A percentile compares a stretch with the other conserved stretches of the same genome.
Conservation (phyloP, 2,329 filamentous ascomycete genomes). For the Calonectria hawksworthii region DNA sequence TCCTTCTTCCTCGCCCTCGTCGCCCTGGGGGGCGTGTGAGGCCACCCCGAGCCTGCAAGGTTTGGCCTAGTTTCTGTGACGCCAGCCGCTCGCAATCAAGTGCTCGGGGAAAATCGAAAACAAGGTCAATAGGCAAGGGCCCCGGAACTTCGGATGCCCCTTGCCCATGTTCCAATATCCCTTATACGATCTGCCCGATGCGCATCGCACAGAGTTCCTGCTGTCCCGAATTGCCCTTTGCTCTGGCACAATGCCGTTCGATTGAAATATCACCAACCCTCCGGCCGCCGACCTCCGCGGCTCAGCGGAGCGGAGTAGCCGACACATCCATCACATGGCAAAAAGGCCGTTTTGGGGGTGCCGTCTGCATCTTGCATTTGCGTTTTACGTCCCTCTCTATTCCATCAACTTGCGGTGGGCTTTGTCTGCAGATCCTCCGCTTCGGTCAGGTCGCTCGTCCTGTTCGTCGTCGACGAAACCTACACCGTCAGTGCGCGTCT, state of each 20-base stretch:
- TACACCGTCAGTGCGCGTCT: constrained; percentile 1
- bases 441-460: neutral
- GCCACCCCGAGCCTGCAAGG: neutral
- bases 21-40: neutral
- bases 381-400: neutral
- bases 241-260: neutral
- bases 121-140: neutral
- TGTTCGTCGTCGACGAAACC: neutral
- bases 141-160: constrained; percentile 4
- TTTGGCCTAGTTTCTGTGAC: constrained; percentile 9
- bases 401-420: constrained; percentile 8
- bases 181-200: constrained; percentile 10
- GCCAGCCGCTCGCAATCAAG: neutral
- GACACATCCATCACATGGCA: constrained; percentile 13
- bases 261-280: neutral
- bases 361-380: neutral
- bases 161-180: constrained; percentile 9
- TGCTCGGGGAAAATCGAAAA: neutral
- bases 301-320: neutral
- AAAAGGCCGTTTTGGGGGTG: neutral
- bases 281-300: neutral
- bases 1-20: neutral
- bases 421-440: constrained; percentile 7
- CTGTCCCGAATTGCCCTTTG: neutral
- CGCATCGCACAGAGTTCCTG: constrained; percentile 3